phyloP scores from a whole-genome alignment of 2,329 filamentous ascomycete genomes.

The Ophiostoma quercus region DNA sequence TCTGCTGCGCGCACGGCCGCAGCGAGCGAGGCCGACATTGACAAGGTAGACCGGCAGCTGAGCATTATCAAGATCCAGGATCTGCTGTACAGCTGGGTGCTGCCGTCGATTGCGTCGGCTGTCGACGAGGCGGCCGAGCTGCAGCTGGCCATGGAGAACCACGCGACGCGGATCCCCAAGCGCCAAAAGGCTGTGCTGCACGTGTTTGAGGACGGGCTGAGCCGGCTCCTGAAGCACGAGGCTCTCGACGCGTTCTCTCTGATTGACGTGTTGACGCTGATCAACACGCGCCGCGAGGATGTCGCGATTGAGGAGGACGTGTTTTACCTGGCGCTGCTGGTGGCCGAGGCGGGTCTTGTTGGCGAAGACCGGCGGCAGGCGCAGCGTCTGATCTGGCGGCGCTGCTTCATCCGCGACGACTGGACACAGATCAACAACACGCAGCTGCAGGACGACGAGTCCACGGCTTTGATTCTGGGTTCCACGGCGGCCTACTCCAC shows the following conservation, averaged over 20 bases:
- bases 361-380: slow-evolving; percentile 55
- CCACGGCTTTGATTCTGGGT: slow-evolving; percentile 57
- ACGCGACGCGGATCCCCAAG: slow-evolving; percentile 51
- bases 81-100: slow-evolving; percentile 64
- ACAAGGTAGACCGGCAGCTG: slow-evolving; percentile 57
- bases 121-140: slow-evolving; percentile 76
- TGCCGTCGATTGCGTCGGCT: slow-evolving; percentile 61
- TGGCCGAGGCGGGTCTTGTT: slow-evolving; percentile 50
- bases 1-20: slow-evolving; percentile 21
- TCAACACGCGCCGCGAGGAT: slow-evolving; percentile 44
- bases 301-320: slow-evolving; percentile 56
- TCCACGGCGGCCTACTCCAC: slow-evolving; percentile 65
- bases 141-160: slow-evolving; percentile 68
- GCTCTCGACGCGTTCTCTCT: slow-evolving; percentile 60
- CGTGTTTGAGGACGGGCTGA: slow-evolving; percentile 66
- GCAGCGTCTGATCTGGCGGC: slow-evolving; percentile 71
- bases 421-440: slow-evolving; percentile 79
- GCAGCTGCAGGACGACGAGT: slow-evolving; percentile 63
- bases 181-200: slow-evolving; percentile 61
- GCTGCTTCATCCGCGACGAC: slow-evolving; percentile 76
- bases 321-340: slow-evolving; percentile 69
- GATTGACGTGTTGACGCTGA: slow-evolving; percentile 75
- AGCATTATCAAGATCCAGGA: slow-evolving; percentile 75
- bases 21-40: slow-evolving; percentile 35
- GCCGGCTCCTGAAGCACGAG: slow-evolving; percentile 64